Evolutionary conservation across 2,329 filamentous ascomycete genomes (phyloP), one percentile per base, ranked within the genome.

Genomic region (Hawksworthiomyces lignivorus): DNA sequence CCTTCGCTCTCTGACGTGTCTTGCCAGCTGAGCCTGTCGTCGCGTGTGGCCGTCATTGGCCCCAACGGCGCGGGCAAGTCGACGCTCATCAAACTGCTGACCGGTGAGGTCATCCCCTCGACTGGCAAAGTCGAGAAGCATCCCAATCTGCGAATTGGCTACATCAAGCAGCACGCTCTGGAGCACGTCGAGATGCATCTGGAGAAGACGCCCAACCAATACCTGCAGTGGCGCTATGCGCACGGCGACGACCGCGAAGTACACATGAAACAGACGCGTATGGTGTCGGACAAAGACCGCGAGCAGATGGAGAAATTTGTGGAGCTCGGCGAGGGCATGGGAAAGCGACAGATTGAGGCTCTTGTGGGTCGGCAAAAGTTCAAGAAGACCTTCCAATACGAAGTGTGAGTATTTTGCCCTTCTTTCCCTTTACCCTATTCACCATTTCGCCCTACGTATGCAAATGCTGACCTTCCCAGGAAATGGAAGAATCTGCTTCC

Each of bases 181-280:
- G 92, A 98, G 72, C 92, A 98, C 77, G 92, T 98, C 10, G 90
- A 98, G 68, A 95, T 96, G 90, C 92, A 98, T 60, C 72, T 97
- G 54, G 92, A 98, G 67, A 98, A 98, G 78, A 98, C 92, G 0
- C 92, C 92, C 30, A 97, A 95, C 62, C 92, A 98, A 67, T 98
- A 98, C 60, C 76, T 98, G 26, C 92, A 97, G 67, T 98, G 92
- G 92, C 86, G 92, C 56, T 98, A 97, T 60, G 87, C 87, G 56
- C 87, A 97, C 58, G 92, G 92, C 58, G 92, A 97, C 54, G 92
- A 98, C 56, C 87, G 92, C 39, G 92, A 98, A 62, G 90, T 97
- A 30, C 77, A 94, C 64, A 80, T 98, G 79, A 98, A 98, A 76
- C 89, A 95, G 67, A 97, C 90, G 36, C 88, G 92, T 67, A 73